Conservation (phyloP, 2,329 filamentous ascomycete genomes). For the Alternaria triticimaculans region DNA sequence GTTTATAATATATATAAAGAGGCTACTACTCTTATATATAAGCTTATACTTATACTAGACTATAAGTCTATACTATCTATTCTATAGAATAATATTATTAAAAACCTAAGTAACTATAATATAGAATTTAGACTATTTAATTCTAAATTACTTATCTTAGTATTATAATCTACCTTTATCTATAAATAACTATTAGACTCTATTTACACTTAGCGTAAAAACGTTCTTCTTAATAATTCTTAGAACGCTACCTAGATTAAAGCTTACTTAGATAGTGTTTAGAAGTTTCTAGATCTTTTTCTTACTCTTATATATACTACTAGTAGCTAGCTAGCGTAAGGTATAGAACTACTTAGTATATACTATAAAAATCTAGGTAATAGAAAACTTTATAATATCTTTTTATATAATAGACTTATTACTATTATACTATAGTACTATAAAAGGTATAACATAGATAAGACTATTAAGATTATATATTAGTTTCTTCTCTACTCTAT, state of each 20-base stretch:
- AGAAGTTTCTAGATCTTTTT: not conserved
- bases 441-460: no score
- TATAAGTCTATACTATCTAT: not conserved
- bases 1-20: no score
- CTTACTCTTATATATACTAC: not conserved
- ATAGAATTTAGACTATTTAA: not conserved
- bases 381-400: no score
- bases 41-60: not conserved
- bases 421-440: no score
- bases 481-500: no score
- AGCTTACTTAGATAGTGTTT: not conserved
- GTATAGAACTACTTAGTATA: no score
- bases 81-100: not conserved
- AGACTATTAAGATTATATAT: no score
- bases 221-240: not conserved
- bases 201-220: not conserved
- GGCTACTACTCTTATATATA: no score
- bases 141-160: not conserved
- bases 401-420: no score
- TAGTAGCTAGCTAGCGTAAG: not conserved
- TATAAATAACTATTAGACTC: not conserved
- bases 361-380: no score
- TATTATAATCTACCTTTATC: not conserved
- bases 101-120: not conserved
- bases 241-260: not conserved